phyloP scores from a whole-genome alignment of 2,329 filamentous ascomycete species.

The Conoideocrella luteorostrata region DNA sequence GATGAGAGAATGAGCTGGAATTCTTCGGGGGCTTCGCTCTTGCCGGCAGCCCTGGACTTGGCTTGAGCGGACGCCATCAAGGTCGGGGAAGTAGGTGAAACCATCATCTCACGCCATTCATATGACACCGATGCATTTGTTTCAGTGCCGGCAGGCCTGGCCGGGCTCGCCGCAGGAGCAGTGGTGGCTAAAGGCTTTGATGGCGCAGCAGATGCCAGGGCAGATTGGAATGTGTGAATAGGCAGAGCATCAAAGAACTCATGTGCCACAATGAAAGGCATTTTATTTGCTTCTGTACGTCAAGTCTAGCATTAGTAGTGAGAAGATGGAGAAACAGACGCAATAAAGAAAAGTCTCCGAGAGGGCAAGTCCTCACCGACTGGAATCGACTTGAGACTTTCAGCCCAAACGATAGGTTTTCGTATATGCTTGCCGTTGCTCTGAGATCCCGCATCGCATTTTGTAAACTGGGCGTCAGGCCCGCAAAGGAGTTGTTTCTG shows the following conservation, averaged over 20 bases:
- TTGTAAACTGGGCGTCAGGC: conserved; percentile 55
- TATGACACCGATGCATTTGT: conserved; percentile 14
- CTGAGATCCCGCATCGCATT: conserved; percentile 67
- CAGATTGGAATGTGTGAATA: conserved; percentile 87
- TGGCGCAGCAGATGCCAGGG: conserved; percentile 31
- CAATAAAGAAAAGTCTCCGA: background rate
- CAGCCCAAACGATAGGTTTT: conserved; percentile 80
- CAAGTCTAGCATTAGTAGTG: background rate
- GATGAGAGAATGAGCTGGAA: conserved; percentile 81
- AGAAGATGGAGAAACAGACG: background rate
- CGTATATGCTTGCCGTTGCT: conserved; percentile 69
- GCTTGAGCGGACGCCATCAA: conserved; percentile 47
- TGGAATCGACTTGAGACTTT: conserved; percentile 79
- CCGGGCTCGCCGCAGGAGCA: background rate
- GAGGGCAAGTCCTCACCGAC: conserved; percentile 41
- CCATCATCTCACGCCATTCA: conserved; percentile 80
- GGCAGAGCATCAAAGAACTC: conserved; percentile 98
- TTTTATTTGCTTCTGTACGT: conserved; percentile 55
- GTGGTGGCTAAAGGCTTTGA: conserved; percentile 18
- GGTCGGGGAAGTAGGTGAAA: conserved; percentile 57
- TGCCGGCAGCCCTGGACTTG: conserved; percentile 40
- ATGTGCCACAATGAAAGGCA: conserved; percentile 90
- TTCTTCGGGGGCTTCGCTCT: conserved; percentile 58
- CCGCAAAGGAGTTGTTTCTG: conserved; percentile 82
- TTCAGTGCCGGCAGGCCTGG: no score